Percentiles rank a stretch among this genome's conserved stretches.
Conservation (phyloP, 73 alveolate species). For the Paramecium biaurelia region DNA sequence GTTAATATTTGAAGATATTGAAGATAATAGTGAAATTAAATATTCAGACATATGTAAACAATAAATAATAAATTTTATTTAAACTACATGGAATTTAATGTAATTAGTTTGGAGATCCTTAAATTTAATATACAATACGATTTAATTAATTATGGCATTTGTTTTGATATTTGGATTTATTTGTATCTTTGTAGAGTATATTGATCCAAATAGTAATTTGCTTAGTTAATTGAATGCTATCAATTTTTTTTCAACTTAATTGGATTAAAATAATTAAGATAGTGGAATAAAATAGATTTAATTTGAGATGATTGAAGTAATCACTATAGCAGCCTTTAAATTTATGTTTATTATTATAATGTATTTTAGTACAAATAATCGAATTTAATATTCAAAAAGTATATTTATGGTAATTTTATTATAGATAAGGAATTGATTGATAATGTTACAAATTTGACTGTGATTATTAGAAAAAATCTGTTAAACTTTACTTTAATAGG, state of each 20-base stretch:
- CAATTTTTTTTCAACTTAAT: neutral
- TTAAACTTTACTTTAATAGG: conserved; percentile 17
- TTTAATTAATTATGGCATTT: neutral
- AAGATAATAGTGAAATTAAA: neutral
- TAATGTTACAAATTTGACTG: conserved; percentile 3
- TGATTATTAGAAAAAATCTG: conserved; percentile 20
- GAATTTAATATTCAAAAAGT: conserved; percentile 41
- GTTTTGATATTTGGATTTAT: neutral
- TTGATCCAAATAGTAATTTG: neutral
- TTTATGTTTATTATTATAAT: neutral
- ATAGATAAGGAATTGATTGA: conserved; percentile 13
- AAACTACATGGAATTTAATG: neutral
- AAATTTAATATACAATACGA: neutral
- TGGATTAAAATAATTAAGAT: neutral
- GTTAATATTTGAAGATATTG: neutral
- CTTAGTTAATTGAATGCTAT: conserved; percentile 16
- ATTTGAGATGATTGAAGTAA: neutral
- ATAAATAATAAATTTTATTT: neutral
- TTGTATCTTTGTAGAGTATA: neutral
- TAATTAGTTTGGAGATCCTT: neutral
- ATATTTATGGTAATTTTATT: neutral
- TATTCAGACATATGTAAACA: neutral
- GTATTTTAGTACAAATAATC: conserved; percentile 33
- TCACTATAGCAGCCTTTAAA: neutral
- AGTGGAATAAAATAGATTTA: neutral